Percentiles rank a stretch among this genome's conserved stretches.
Evolutionary conservation across 2,329 filamentous ascomycete genomes (phyloP).

Genomic region (Fusarium sp.): DNA sequence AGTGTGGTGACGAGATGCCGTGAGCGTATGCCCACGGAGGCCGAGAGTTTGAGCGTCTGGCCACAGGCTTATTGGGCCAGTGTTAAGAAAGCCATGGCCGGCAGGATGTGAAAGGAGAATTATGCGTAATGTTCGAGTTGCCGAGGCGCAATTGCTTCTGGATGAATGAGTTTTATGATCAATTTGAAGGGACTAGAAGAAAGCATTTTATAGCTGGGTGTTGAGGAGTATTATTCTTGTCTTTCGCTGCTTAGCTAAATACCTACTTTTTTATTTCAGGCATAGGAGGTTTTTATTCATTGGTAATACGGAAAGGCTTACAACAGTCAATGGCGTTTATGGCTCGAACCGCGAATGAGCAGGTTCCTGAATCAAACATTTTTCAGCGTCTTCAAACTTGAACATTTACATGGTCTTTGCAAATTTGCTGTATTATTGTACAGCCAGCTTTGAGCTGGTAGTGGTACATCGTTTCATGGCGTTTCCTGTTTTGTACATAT

Average conservation of each 20-base stretch:
- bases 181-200: constrained; percentile 41
- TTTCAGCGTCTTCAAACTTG: constrained; percentile 27
- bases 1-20: constrained; percentile 70
- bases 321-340: constrained; percentile 36
- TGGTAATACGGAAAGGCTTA: constrained; percentile 29
- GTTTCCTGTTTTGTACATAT: constrained; percentile 43
- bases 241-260: constrained; percentile 40
- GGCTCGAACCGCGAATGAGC: constrained; percentile 22
- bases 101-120: constrained; percentile 43
- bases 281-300: constrained; percentile 20
- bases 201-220: constrained; percentile 47
- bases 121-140: constrained; percentile 28
- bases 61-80: constrained; percentile 71
- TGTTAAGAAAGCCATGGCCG: constrained; percentile 62
- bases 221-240: constrained; percentile 47
- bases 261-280: constrained; percentile 37
- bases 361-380: constrained; percentile 37
- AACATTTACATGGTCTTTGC: constrained; percentile 14
- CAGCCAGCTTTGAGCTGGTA: constrained; percentile 46
- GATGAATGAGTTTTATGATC: constrained; percentile 40
- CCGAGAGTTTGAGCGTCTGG: constrained; percentile 66
- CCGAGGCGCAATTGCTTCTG: constrained; percentile 24
- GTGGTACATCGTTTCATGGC: constrained; percentile 42
- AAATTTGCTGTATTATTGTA: constrained; percentile 44
- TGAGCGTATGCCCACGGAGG: constrained; percentile 68